Evolutionary conservation across 108 stramenopile genomes (phyloP).

Genomic region (Nitzschia putrida): DNA sequence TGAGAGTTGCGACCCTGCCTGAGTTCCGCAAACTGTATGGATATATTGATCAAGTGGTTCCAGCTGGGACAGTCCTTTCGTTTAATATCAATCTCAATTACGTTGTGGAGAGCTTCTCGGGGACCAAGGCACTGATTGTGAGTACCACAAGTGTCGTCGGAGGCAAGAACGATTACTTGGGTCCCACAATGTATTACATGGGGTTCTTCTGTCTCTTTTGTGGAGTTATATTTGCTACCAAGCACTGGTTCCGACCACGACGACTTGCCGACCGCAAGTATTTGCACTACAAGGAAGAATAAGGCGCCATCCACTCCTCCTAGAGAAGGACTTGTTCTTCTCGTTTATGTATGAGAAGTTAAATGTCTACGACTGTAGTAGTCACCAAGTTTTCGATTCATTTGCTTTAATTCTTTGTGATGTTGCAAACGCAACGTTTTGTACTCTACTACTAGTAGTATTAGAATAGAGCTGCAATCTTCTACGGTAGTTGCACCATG

Average conservation of each 20-base stretch:
- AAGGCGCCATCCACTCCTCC: neutral
- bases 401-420: too few species aligned
- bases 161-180: constrained; percentile 88
- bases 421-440: too few species aligned
- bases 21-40: constrained; percentile 98
- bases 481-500: too few species aligned
- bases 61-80: constrained; percentile 59
- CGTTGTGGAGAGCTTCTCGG: constrained; percentile 80
- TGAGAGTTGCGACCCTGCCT: constrained; percentile 92
- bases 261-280: constrained; percentile 88
- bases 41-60: constrained; percentile 83
- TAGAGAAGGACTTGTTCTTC: too few species aligned
- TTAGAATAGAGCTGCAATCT: too few species aligned
- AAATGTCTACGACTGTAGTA: too few species aligned
- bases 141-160: constrained; percentile 84
- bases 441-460: too few species aligned
- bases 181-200: constrained; percentile 77
- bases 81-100: constrained; percentile 88
- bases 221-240: constrained; percentile 81
- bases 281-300: constrained; percentile 87
- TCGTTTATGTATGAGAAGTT: too few species aligned
- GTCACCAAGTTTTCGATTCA: too few species aligned
- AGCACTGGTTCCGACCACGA: constrained; percentile 81
- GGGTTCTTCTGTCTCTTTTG: constrained; percentile 76
- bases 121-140: constrained; percentile 87